These are phyloP conservation scores for Fusarium buharicum DNA, from an alignment of 2,329 filamentous ascomycete genomes.

Conservation along the genomic window DNA sequence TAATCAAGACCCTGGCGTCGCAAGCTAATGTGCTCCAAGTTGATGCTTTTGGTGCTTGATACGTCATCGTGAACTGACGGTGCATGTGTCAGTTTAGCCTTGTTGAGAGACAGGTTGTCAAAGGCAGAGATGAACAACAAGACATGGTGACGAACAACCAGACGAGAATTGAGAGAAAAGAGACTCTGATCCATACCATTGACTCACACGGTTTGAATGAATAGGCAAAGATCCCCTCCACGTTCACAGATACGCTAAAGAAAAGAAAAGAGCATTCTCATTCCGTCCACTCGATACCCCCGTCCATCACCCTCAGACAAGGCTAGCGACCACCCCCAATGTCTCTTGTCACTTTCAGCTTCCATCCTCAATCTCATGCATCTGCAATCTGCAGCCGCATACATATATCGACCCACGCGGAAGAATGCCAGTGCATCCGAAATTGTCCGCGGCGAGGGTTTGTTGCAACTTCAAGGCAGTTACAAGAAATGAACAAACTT, in stretches of 20 bases:
- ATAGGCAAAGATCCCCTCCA: slow-evolving; percentile 18
- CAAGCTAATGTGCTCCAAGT: slow-evolving; percentile 18
- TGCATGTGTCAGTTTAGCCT: slow-evolving; percentile 9
- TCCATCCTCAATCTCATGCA: slow-evolving; percentile 6
- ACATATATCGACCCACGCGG: slow-evolving; percentile 1
- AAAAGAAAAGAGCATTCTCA: slow-evolving; percentile 1
- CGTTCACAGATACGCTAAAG: slow-evolving; percentile 21
- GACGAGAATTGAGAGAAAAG: neutral
- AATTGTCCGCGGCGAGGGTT: neutral
- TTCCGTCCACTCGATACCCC: slow-evolving; percentile 17
- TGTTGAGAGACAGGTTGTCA: neutral
- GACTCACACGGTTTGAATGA: neutral
- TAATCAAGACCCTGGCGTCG: slow-evolving; percentile 23
- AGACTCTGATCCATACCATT: slow-evolving; percentile 22
- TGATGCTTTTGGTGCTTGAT: neutral
- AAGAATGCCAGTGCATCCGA: slow-evolving; percentile 18
- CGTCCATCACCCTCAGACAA: slow-evolving; percentile 23
- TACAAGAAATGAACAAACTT: neutral
- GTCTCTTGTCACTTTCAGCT: slow-evolving; percentile 18
- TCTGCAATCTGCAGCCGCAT: slow-evolving; percentile 19
- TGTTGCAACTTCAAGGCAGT: neutral
- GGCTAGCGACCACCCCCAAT: slow-evolving; percentile 25
- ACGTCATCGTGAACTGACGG: slow-evolving; percentile 37
- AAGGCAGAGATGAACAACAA: slow-evolving; percentile 1
- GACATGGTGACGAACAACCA: slow-evolving; percentile 18